phyloP scores from a whole-genome alignment of 2,329 filamentous ascomycete genomes.

The Chaetothyriales sp. region DNA sequence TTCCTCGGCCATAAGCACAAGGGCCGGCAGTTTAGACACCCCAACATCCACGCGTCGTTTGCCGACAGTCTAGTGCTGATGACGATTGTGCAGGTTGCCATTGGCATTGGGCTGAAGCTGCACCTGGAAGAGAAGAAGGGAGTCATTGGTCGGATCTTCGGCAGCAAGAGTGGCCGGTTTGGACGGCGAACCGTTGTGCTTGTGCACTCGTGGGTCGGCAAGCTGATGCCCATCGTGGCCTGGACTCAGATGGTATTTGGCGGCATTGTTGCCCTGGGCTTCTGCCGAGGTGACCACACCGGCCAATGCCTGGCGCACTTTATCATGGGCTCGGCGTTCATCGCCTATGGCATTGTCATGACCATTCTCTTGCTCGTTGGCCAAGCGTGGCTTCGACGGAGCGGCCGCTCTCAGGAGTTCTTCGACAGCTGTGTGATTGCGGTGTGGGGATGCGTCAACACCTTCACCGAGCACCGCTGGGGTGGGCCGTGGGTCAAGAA shows the following conservation, averaged over 20 bases:
- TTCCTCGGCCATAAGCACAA: constrained; percentile 83
- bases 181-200: constrained; percentile 51
- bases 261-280: constrained; percentile 79
- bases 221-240: constrained; percentile 66
- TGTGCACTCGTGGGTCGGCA: constrained; percentile 68
- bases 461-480: constrained; percentile 95
- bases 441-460: constrained; percentile 92
- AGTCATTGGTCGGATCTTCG: constrained; percentile 55
- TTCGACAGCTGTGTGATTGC: constrained; percentile 86
- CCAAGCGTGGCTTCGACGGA: constrained; percentile 68
- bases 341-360: constrained; percentile 78
- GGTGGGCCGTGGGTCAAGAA: constrained; percentile 77
- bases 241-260: constrained; percentile 97
- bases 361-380: constrained; percentile 77
- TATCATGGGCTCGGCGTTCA: constrained; percentile 96
- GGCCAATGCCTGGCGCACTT: constrained; percentile 93
- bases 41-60: constrained; percentile 67
- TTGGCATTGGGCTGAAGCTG: constrained; percentile 77
- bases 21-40: constrained; percentile 63
- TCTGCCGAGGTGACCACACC: constrained; percentile 79
- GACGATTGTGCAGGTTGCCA: constrained; percentile 56
- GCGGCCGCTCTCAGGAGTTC: constrained; percentile 85
- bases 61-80: constrained; percentile 67
- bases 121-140: constrained; percentile 61
- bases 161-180: constrained; percentile 12